Percentiles rank a stretch among this genome's conserved stretches.
These are phyloP conservation scores for Chrysanthemum makinoi DNA, from an alignment of 129 eudicot genomes.

Conservation along the genomic window DNA sequence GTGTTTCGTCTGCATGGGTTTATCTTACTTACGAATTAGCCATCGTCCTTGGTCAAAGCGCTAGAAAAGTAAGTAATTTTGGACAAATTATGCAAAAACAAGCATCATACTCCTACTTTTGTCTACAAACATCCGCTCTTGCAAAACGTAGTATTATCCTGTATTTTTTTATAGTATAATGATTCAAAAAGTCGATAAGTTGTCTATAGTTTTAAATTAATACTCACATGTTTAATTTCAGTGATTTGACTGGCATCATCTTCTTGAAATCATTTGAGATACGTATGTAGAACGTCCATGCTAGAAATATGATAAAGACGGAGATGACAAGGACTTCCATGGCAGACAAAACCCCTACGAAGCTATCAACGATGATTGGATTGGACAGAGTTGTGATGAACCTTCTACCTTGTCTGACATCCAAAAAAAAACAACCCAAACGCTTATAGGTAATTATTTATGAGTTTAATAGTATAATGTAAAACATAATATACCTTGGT, in stretches of 20 bases:
- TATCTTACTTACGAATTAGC: too few relatives aligned
- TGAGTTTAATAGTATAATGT: background rate
- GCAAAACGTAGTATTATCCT: slow-evolving; percentile 1
- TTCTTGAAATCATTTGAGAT: slow-evolving; percentile 77
- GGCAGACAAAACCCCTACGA: slow-evolving; percentile 63
- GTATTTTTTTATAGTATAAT: background rate
- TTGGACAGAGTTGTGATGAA: slow-evolving; percentile 35
- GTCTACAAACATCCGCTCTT: slow-evolving; percentile 8
- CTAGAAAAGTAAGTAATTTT: background rate
- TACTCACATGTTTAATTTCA: slow-evolving; percentile 61
- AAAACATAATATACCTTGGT: slow-evolving; percentile 38
- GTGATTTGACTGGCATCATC: slow-evolving; percentile 53
- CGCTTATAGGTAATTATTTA: background rate
- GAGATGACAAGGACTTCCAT: slow-evolving; percentile 51
- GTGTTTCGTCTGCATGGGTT: too few relatives aligned
- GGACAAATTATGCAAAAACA: slow-evolving; percentile 2
- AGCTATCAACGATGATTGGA: slow-evolving; percentile 52
- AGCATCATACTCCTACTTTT: background rate
- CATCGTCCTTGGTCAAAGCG: background rate
- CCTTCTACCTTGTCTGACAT: slow-evolving; percentile 45
- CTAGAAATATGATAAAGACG: slow-evolving; percentile 48
- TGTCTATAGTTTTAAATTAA: slow-evolving; percentile 10
- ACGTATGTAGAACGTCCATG: slow-evolving; percentile 80
- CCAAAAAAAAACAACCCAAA: slow-evolving; percentile 10
- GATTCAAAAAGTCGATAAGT: background rate